Percentiles rank a stretch among this genome's conserved stretches.
Evolutionary conservation across 331 rosid species (phyloP).

Genomic region (Quercus phellos): DNA sequence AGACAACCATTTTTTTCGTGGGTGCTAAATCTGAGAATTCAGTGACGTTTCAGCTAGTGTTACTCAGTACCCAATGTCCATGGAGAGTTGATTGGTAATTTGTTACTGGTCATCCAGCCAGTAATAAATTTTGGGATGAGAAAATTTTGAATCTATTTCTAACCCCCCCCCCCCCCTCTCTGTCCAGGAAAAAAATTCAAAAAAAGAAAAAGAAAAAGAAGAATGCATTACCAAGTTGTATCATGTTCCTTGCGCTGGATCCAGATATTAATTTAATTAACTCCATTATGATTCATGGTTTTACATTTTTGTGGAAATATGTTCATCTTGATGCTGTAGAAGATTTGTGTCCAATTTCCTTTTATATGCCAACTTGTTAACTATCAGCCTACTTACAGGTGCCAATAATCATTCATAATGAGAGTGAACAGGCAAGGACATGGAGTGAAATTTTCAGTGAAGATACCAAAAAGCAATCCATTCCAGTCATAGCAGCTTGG

Average conservation of each 20-base stretch:
- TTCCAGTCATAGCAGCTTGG: slow-evolving; percentile 87
- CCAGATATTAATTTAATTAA: slow-evolving; percentile 1
- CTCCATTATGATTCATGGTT: neutral
- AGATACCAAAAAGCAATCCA: slow-evolving; percentile 87
- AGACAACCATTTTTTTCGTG: neutral
- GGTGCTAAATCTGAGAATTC: neutral
- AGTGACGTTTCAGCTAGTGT: neutral
- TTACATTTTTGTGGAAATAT: neutral
- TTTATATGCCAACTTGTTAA: slow-evolving; percentile 6
- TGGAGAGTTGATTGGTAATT: neutral
- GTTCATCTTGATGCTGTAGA: slow-evolving; percentile 1
- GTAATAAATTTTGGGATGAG: neutral
- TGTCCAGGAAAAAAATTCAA: neutral
- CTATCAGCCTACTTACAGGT: slow-evolving; percentile 45
- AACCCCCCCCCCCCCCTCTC: neutral
- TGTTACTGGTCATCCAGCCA: neutral
- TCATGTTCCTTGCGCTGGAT: slow-evolving; percentile 1
- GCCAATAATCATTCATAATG: slow-evolving; percentile 76
- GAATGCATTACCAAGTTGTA: neutral
- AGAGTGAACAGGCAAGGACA: slow-evolving; percentile 72
- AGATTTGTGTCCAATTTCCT: slow-evolving; percentile 7
- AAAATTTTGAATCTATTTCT: slow-evolving; percentile 1
- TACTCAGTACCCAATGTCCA: neutral
- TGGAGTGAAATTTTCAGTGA: slow-evolving; percentile 93
- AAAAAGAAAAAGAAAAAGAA: neutral